Evolutionary conservation across 257 asterid genomes (phyloP), one percentile per base, ranked within the genome.

Genomic region (Avicennia marina): DNA sequence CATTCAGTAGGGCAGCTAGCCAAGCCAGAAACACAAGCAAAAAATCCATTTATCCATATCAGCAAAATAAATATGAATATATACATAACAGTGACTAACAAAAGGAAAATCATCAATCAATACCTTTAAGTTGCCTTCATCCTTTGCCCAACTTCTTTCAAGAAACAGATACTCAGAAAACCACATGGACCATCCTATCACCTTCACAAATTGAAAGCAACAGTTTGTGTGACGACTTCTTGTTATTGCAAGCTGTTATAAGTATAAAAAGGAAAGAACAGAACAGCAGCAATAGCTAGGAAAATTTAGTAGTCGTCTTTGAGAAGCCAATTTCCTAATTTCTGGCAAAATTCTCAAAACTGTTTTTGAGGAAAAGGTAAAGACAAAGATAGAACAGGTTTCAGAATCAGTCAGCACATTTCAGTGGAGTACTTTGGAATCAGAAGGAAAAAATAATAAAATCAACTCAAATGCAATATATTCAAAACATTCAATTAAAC

Each of bases 171-270:
- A 84, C 63, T 84, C 95, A 45, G 95, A 78, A 65, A 93, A 93
- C 98, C 98, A 93, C 98, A 89, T 93, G 52, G 98, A 88, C 96
- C 97, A 93, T 51, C 97, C 98, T 58, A 93, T 82, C 59, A 93
- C 98, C 97, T 93, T 69, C 82, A 81, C 41, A 36, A 36, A 36
- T 11, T 36, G 9, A 36, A 36, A 36, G 41, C 41, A 1, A 36
- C 5, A 29, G 5, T 7, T 2, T 29, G 33, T 29, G 33, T 7
- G 7, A 29, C 7, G 33, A 3, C 3, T 29, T 29, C 3, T 3
- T 7, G 3, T 29, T 2, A 3, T 2, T 3, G 33, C 33, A 29
- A 29, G 7, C 3, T 7, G 3, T 29, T 2, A 36, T 11, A 36
- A 36, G 10, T 36, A 5, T 36, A 7, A 36, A 36, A 11, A 36